These are phyloP conservation scores for Sphagnum fallax DNA, from an alignment of 228 moss, liverwort and hornwort species.

Conservation along the genomic window DNA sequence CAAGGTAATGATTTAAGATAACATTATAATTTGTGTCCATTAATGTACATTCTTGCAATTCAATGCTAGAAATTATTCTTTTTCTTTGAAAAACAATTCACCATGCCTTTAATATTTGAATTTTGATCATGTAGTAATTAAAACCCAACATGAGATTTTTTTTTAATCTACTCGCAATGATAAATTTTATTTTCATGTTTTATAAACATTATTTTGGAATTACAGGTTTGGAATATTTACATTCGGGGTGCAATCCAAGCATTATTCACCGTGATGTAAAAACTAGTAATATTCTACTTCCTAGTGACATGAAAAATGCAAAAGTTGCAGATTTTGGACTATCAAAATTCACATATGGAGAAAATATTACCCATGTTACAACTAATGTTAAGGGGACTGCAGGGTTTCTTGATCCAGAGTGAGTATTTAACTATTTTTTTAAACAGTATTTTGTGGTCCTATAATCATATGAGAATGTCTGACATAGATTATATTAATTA, in stretches of 20 bases:
- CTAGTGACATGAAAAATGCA: slow-evolving; percentile 1
- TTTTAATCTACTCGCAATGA: background rate
- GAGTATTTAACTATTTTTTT: background rate
- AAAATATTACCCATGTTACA: background rate
- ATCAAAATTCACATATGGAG: slow-evolving; percentile 1
- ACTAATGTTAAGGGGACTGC: slow-evolving; percentile 8
- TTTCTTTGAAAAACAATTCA: no score
- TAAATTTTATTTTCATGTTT: background rate
- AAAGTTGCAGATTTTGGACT: slow-evolving; percentile 12
- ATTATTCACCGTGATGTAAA: slow-evolving; percentile 14
- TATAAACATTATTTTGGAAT: background rate
- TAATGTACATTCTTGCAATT: background rate
- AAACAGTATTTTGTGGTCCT: no score
- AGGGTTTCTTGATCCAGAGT: slow-evolving; percentile 15
- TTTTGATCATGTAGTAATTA: background rate
- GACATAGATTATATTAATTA: no score
- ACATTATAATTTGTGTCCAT: background rate
- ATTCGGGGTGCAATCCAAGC: slow-evolving; percentile 4
- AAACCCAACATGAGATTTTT: background rate
- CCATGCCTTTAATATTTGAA: no score
- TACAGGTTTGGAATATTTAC: slow-evolving; percentile 14
- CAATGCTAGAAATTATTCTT: background rate
- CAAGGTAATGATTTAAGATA: slow-evolving; percentile 4
- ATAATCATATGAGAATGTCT: no score
- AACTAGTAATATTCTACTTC: slow-evolving; percentile 9